Conservation (phyloP, 2,329 filamentous ascomycete species). For the Colletotrichum siamense region DNA sequence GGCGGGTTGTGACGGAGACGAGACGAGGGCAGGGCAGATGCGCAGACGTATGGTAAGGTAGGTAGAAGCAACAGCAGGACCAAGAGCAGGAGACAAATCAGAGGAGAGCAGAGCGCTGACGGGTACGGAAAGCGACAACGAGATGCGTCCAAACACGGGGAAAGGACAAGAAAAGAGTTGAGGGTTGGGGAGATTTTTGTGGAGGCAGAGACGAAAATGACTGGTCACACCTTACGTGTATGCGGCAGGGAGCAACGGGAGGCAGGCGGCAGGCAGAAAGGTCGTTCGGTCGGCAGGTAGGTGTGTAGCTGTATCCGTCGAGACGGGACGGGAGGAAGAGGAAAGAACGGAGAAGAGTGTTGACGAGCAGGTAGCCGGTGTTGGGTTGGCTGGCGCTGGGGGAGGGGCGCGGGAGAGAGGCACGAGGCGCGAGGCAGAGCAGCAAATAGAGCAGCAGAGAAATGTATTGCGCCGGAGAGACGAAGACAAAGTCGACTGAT, state of each 20-base stretch:
- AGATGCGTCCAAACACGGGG: background rate
- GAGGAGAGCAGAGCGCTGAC: background rate
- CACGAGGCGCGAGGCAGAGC: background rate
- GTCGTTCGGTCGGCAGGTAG: background rate
- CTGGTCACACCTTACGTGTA: slow-evolving; percentile 19
- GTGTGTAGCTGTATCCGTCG: background rate
- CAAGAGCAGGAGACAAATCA: background rate
- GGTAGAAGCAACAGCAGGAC: background rate
- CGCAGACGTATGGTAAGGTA: background rate
- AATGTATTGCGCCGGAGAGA: background rate
- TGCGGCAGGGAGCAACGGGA: background rate
- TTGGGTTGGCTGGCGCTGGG: background rate
- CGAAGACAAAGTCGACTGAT: slow-evolving; percentile 9
- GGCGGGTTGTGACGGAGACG: background rate
- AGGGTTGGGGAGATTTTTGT: slow-evolving; percentile 8
- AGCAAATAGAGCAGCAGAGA: background rate
- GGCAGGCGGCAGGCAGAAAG: background rate
- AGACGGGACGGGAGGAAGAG: background rate
- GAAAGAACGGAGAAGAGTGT: background rate
- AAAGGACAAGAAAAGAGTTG: slow-evolving; percentile 6
- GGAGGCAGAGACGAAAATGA: slow-evolving; percentile 17
- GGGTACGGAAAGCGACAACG: background rate
- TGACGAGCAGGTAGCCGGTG: background rate
- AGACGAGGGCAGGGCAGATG: background rate
- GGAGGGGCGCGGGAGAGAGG: background rate